Evolutionary conservation across 768 basidiomycete genomes (phyloP), one percentile per base, ranked within the genome.

Genomic region (Lyophyllum shimeji): DNA sequence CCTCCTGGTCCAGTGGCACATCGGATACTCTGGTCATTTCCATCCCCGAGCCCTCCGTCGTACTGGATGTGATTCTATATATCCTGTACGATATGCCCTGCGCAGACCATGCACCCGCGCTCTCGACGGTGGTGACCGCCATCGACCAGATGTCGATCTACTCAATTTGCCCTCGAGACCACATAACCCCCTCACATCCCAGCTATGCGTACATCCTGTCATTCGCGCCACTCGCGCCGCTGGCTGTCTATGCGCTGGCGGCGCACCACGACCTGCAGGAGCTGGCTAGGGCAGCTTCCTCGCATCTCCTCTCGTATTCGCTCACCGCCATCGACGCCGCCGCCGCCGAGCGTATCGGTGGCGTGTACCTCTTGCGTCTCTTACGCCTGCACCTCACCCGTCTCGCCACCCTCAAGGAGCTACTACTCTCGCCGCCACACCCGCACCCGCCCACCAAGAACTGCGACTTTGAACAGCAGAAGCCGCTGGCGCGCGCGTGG

Each of bases 31-130:
- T 9, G 9, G 55, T 62, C 23, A 53, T 85, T 43, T 59, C 74
- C 20, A 59, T 85, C 37, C 66, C 76, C 8, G 76, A 81, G 53
- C 59, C 74, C 5, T 77, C 84, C 0, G 63, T 60, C 0, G 68
- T 80, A 6, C 69, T 87, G 58, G 85, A 85, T 56, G 65, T 86
- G 54, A 65, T 87, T 18, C 65, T 87, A 23, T 84, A 87, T 59
- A 66, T 75, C 17, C 59, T 84, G 12, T 85, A 86, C 62, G 68
- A 75, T 50, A 71, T 77, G 43, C 73, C 82, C 7, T 80, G 77
- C 56, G 69, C 76, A n/a, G 76, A 80, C 24, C 82, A 81, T 65
- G 73, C 76, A 3, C 83, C 85, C 5, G 62, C 76, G 6, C 72
- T 82, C 34, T 75, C 80, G 31, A 75, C 76, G 7, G 68, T 87